phyloP scores from a whole-genome alignment of 2,329 filamentous ascomycete species.

The Scorias spongiosa region DNA sequence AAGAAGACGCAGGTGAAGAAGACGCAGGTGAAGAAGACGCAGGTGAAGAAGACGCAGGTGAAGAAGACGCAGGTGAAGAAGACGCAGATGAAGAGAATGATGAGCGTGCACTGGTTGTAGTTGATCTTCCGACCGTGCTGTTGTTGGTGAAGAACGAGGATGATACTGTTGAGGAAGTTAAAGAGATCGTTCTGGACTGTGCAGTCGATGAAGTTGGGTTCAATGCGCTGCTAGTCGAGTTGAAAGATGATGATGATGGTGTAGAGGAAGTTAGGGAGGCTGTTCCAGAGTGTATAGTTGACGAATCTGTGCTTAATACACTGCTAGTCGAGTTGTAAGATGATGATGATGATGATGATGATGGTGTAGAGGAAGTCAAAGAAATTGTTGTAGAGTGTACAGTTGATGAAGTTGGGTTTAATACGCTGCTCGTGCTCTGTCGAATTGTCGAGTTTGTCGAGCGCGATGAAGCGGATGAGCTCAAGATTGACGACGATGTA shows the following conservation, averaged over 20 bases:
- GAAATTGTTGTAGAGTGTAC: slow-evolving; percentile 1
- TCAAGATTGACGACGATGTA: background rate
- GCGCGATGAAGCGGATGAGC: background rate
- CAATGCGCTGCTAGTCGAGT: too few relatives aligned
- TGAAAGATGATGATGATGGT: slow-evolving; percentile 3
- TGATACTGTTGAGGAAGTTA: slow-evolving; percentile 3
- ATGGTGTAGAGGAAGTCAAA: slow-evolving; percentile 4
- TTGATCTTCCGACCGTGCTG: background rate
- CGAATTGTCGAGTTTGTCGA: too few relatives aligned
- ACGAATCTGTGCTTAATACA: background rate
- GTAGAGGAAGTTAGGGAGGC: slow-evolving; percentile 3
- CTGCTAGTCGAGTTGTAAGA: too few relatives aligned
- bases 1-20: too few relatives aligned
- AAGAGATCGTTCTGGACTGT: slow-evolving; percentile 1
- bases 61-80: too few relatives aligned
- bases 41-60: too few relatives aligned
- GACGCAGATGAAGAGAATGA: slow-evolving; percentile 1
- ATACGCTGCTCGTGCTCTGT: background rate
- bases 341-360: slow-evolving; percentile 2
- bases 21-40: too few relatives aligned
- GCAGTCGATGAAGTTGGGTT: background rate
- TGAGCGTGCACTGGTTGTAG: slow-evolving; percentile 2
- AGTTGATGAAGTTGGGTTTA: background rate
- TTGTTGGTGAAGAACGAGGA: slow-evolving; percentile 2
- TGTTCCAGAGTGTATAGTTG: background rate